phyloP scores from a whole-genome alignment of 140 eudicot species.

The Ambrosia hybrid region DNA sequence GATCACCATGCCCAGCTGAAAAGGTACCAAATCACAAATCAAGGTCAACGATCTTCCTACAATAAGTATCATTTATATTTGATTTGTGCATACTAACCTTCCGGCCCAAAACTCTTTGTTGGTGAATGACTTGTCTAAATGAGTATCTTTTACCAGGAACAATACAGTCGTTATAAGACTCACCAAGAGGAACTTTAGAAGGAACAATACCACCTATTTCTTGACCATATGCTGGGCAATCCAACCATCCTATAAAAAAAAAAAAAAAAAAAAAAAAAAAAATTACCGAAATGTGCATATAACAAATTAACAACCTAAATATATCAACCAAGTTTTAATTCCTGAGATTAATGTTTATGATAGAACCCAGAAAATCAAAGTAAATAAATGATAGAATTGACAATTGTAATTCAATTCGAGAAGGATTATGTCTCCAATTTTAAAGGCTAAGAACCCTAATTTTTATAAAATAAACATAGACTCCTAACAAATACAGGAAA shows the following conservation, averaged over 20 bases:
- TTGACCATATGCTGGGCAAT: constrained; percentile 85
- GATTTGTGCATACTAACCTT: constrained; percentile 43
- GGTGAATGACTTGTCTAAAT: constrained; percentile 88
- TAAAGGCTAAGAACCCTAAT: too few species aligned
- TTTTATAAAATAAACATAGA: too few species aligned
- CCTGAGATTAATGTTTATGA: background rate
- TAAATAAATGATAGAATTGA: too few species aligned
- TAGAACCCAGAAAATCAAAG: too few species aligned
- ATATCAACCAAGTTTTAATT: constrained; percentile 18
- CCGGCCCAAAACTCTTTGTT: constrained; percentile 73
- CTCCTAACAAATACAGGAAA: too few species aligned
- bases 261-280: background rate
- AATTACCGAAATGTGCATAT: background rate
- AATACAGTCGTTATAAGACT: constrained; percentile 71
- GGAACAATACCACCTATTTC: constrained; percentile 83
- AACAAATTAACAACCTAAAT: background rate
- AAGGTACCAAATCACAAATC: constrained; percentile 10
- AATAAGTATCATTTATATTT: background rate
- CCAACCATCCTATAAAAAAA: constrained; percentile 82
- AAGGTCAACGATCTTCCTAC: background rate
- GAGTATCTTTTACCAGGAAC: constrained; percentile 97
- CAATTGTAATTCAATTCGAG: too few species aligned
- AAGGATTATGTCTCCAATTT: too few species aligned
- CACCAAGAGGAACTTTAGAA: constrained; percentile 97
- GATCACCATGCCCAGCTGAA: constrained; percentile 92